Percentiles rank a stretch among this genome's conserved stretches.
These are phyloP conservation scores for Solanum gandarillasii DNA, from an alignment of 257 asterid species.

Conservation along the genomic window DNA sequence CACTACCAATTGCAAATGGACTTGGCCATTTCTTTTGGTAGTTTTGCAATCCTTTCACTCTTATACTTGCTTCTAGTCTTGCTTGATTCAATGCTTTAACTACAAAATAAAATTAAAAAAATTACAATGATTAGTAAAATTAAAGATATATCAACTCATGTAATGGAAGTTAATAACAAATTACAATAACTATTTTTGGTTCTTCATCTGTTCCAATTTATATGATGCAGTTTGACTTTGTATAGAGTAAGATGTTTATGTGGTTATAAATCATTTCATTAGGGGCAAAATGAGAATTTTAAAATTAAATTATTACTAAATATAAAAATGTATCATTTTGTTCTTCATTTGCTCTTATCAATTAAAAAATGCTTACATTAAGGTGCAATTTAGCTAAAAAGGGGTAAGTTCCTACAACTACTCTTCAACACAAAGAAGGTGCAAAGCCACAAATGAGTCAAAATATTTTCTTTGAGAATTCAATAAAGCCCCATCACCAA, in stretches of 20 bases:
- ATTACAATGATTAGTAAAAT: not conserved
- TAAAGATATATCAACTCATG: not conserved
- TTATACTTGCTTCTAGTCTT: slow-evolving; percentile 58
- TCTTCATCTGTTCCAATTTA: no score
- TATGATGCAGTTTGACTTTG: no score
- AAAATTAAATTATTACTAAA: no score
- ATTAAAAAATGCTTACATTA: no score
- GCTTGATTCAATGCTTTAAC: slow-evolving; percentile 71
- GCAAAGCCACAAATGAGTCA: not conserved
- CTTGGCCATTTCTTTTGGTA: slow-evolving; percentile 65
- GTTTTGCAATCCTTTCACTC: slow-evolving; percentile 26
- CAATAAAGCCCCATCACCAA: not conserved
- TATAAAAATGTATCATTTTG: no score
- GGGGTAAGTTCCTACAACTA: not conserved
- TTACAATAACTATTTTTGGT: not conserved
- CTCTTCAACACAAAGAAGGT: not conserved
- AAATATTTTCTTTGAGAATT: not conserved
- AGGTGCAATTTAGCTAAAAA: not conserved
- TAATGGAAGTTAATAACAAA: not conserved
- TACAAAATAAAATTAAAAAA: not conserved
- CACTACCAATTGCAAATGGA: slow-evolving; percentile 52
- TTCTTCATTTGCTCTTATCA: no score
- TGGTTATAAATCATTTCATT: no score
- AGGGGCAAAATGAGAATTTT: no score
- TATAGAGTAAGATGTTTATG: no score